These are phyloP conservation scores for Cytidiella melzeri DNA, from an alignment of 768 basidiomycete genomes.

Conservation along the genomic window DNA sequence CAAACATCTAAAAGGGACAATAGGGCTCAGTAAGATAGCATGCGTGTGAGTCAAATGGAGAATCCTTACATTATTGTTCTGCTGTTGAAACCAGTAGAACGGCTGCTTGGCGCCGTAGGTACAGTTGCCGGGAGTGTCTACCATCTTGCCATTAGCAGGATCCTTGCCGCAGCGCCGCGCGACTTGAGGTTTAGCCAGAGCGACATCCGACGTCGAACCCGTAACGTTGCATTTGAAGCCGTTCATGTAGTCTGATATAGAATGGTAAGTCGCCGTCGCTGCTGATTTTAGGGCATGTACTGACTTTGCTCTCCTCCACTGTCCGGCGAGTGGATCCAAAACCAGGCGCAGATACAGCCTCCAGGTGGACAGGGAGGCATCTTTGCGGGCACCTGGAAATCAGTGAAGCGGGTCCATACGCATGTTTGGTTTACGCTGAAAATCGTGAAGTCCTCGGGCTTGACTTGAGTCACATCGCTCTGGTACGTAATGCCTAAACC, in stretches of 20 bases:
- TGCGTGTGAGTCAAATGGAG: not conserved
- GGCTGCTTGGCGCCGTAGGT: slow-evolving; percentile 69
- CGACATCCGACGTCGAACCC: slow-evolving; percentile 41
- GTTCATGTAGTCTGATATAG: slow-evolving; percentile 57
- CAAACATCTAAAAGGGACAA: slow-evolving; percentile 49
- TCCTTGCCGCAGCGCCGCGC: slow-evolving; percentile 66
- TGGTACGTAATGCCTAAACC: slow-evolving; percentile 76
- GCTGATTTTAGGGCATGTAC: slow-evolving; percentile 14
- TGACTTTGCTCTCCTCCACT: slow-evolving; percentile 60
- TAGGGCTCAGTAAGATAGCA: not conserved
- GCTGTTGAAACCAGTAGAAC: slow-evolving; percentile 62
- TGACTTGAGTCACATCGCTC: slow-evolving; percentile 44
- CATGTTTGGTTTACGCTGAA: slow-evolving; percentile 75
- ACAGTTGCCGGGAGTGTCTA: slow-evolving; percentile 52
- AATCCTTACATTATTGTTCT: slow-evolving; percentile 52
- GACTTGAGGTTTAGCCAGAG: slow-evolving; percentile 49
- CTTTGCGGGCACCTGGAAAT: slow-evolving; percentile 57
- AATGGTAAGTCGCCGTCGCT: not conserved
- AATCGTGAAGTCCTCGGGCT: slow-evolving; percentile 64
- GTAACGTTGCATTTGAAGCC: slow-evolving; percentile 65
- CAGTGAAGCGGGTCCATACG: slow-evolving; percentile 65
- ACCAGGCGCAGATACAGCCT: slow-evolving; percentile 65
- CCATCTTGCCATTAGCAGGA: slow-evolving; percentile 35
- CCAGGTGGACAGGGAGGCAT: slow-evolving; percentile 66
- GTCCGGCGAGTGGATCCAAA: slow-evolving; percentile 63